Conservation (phyloP, 371 early-diverging fungal species). For the Mucor plumbeus region DNA sequence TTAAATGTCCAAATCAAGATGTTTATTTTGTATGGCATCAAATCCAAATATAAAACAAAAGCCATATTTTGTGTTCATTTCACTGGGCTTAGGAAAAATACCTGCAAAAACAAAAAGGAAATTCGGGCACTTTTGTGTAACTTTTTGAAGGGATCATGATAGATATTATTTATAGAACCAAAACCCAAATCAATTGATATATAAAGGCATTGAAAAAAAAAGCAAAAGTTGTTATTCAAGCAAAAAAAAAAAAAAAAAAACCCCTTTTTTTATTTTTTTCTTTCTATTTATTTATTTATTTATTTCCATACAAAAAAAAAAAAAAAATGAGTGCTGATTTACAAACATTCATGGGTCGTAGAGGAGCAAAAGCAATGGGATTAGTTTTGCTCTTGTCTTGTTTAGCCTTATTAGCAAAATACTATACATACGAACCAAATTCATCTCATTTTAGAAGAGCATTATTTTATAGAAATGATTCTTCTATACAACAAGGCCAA, state of each 20-base stretch:
- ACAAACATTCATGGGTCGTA: slow-evolving; percentile 27
- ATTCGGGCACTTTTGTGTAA: slow-evolving; percentile 7
- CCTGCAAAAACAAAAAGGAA: neutral
- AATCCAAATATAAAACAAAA: slow-evolving; percentile 7
- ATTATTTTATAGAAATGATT: slow-evolving; percentile 22
- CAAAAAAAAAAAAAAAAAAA: too few species aligned
- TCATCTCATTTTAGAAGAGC: slow-evolving; percentile 26
- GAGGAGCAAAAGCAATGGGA: slow-evolving; percentile 23
- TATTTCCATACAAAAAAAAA: neutral
- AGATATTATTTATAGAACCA: slow-evolving; percentile 3
- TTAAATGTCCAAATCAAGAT: neutral
- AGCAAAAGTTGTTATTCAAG: neutral
- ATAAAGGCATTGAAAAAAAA: slow-evolving; percentile 3
- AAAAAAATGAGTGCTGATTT: slow-evolving; percentile 23
- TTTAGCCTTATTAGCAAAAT: slow-evolving; percentile 18
- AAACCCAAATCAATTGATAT: slow-evolving; percentile 7
- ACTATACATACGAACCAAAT: slow-evolving; percentile 11
- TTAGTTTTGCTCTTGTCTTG: slow-evolving; percentile 16
- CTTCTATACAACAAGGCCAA: slow-evolving; percentile 10
- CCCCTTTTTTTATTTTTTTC: too few species aligned
- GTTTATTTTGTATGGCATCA: slow-evolving; percentile 1
- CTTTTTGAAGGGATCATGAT: slow-evolving; percentile 2
- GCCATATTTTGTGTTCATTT: neutral
- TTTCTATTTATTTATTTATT: slow-evolving; percentile 13
- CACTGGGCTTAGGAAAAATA: slow-evolving; percentile 6